These are phyloP conservation scores for Lactifluus echinatus DNA, from an alignment of 768 basidiomycete genomes.

Conservation along the genomic window DNA sequence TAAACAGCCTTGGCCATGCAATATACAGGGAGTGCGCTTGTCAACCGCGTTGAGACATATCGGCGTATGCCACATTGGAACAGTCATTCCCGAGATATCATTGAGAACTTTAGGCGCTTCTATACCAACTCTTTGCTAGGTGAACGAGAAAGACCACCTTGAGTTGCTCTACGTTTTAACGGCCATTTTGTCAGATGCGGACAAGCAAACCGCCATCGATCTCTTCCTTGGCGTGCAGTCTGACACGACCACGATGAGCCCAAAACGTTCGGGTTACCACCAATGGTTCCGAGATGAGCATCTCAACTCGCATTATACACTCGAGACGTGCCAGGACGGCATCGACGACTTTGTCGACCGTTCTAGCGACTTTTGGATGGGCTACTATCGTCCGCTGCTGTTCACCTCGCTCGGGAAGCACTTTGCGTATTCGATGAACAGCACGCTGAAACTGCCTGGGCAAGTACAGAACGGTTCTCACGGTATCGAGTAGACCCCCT, in stretches of 20 bases:
- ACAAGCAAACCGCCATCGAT: conserved; percentile 96
- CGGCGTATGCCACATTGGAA: conserved; percentile 96
- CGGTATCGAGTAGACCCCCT: not conserved
- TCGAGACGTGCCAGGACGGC: conserved; percentile 55
- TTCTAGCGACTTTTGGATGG: conserved; percentile 74
- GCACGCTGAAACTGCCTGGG: conserved; percentile 78
- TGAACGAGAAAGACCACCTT: conserved; percentile 32
- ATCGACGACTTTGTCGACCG: conserved; percentile 51
- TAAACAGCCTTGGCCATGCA: conserved; percentile 86
- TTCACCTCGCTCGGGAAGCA: conserved; percentile 84
- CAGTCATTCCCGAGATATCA: conserved; percentile 92
- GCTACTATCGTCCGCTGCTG: conserved; percentile 78
- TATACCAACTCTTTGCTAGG: conserved; percentile 92
- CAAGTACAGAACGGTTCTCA: conserved; percentile 27
- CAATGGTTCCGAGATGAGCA: conserved; percentile 77
- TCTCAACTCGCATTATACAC: conserved; percentile 56
- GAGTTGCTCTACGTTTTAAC: not conserved
- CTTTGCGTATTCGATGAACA: conserved; percentile 91
- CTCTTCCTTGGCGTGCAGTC: conserved; percentile 78
- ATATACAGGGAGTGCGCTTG: conserved; percentile 93
- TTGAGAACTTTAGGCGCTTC: conserved; percentile 89
- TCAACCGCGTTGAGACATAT: conserved; percentile 94
- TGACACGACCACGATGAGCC: conserved; percentile 39
- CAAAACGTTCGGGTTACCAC: conserved; percentile 64
- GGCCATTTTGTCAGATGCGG: conserved; percentile 54